Base-by-base conservation (phyloP, 169 alveolate genomes). In the Besnoitia besnoiti region DNA sequence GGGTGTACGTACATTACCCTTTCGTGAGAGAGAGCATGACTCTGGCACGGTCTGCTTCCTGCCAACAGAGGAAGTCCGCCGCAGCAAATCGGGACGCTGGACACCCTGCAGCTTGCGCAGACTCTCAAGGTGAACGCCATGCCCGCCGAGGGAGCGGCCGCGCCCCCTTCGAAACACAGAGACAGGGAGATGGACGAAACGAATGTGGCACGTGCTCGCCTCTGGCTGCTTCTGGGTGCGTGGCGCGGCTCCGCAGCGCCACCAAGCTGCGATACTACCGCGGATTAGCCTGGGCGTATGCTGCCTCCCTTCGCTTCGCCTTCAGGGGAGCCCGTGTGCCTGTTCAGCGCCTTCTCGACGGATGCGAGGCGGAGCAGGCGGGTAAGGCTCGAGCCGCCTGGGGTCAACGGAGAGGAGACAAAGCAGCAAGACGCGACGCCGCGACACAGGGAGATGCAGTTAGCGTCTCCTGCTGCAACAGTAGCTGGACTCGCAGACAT, bases 1-100 rank as follows among this genome's bases (percentile, higher is more conserved):
- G 82, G 51, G 82, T 62, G 77, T 85, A 85, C 82, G 24, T 85
- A 0, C 91, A 85, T 61, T 85, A 85, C 47, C 91, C 91, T 8
- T 85, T 85, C 59, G 55, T 40, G 3, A 55, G 67, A n/a, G n/a
- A n/a, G n/a, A n/a, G n/a, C n/a, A n/a, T n/a, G n/a, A n/a, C n/a
- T n/a, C n/a, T n/a, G n/a, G n/a, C n/a, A n/a, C n/a, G 67, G 67
- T n/a, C 30, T 55, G 67, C 67, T 19, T 55, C 3, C 67, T 55
- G 30, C 33, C 12, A 55, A n/a, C 67, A 55, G 67, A 21, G 67
- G 27, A 55, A n/a, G 30, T n/a, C n/a, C n/a, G n/a, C n/a, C n/a
- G n/a, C n/a, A n/a, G n/a, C n/a, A n/a, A n/a, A n/a, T n/a, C n/a
- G n/a, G n/a, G n/a, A n/a, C n/a, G n/a, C n/a, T n/a, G n/a, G n/a